Percentiles rank a stretch among this genome's conserved stretches.
Evolutionary conservation across 768 basidiomycete genomes (phyloP).

Genomic region (Suillus ampliporus): DNA sequence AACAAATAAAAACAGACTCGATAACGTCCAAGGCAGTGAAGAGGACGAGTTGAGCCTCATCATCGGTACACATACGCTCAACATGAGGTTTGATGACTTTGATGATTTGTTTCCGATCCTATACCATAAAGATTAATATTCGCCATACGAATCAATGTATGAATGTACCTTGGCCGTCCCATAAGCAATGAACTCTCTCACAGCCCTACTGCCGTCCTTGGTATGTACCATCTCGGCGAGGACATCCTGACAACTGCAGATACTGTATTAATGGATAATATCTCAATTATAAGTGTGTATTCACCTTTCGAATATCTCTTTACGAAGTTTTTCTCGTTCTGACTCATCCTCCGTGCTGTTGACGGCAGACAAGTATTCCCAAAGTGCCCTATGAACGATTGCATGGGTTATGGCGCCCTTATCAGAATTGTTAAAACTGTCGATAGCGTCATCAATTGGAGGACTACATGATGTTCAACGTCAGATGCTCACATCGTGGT

Average conservation of each 20-base stretch:
- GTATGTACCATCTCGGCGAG: slow-evolving; percentile 95
- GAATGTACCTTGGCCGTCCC: slow-evolving; percentile 78
- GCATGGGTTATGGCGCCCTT: slow-evolving; percentile 89
- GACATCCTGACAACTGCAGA: slow-evolving; percentile 75
- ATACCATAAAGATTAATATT: neutral
- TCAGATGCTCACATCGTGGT: slow-evolving; percentile 64
- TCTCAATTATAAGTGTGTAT: neutral
- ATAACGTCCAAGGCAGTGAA: slow-evolving; percentile 91
- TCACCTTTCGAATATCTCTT: slow-evolving; percentile 84
- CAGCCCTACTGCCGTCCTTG: slow-evolving; percentile 85
- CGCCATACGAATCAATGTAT: no score
- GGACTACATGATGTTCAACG: neutral
- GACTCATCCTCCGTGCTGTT: slow-evolving; percentile 60
- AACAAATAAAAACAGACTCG: slow-evolving; percentile 61
- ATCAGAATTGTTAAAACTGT: slow-evolving; percentile 89
- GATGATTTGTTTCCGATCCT: slow-evolving; percentile 92
- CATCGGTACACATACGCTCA: slow-evolving; percentile 85
- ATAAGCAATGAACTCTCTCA: slow-evolving; percentile 82
- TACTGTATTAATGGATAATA: slow-evolving; percentile 11
- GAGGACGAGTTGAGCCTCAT: slow-evolving; percentile 88
- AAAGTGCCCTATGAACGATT: slow-evolving; percentile 84
- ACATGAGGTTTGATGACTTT: slow-evolving; percentile 91
- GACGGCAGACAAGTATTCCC: slow-evolving; percentile 81
- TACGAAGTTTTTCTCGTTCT: slow-evolving; percentile 74
- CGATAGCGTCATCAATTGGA: slow-evolving; percentile 9